Evolutionary conservation across 2,329 filamentous ascomycete genomes (phyloP).

Genomic region (Pezicula radicicola): DNA sequence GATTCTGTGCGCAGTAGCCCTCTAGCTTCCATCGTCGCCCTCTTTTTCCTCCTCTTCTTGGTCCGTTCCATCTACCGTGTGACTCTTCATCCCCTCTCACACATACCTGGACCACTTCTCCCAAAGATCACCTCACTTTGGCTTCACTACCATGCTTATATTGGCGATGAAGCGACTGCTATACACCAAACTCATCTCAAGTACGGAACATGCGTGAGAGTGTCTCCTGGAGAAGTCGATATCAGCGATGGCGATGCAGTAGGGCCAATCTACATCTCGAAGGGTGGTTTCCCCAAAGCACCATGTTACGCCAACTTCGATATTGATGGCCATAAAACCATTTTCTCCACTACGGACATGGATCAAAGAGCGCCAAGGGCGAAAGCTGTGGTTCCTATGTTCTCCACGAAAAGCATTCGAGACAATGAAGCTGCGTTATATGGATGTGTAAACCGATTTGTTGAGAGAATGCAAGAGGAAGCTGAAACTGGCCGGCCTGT

Average conservation of each 20-base stretch:
- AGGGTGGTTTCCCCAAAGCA: constrained; percentile 51
- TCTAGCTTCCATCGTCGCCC: constrained; percentile 4
- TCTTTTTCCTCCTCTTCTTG: constrained; percentile 12
- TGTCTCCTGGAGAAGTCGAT: constrained; percentile 31
- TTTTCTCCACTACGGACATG: constrained; percentile 46
- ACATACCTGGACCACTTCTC: constrained; percentile 34
- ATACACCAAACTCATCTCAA: constrained; percentile 22
- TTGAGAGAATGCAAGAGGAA: constrained; percentile 36
- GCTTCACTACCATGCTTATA: constrained; percentile 33
- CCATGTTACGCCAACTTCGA: constrained; percentile 52
- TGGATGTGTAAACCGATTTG: constrained; percentile 38
- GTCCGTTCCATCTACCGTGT: constrained; percentile 28
- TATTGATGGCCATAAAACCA: constrained; percentile 50
- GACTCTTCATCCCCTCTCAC: constrained; percentile 34
- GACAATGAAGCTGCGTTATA: constrained; percentile 35
- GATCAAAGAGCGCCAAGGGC: constrained; percentile 39
- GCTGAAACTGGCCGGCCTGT: constrained; percentile 29
- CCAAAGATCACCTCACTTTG: constrained; percentile 29
- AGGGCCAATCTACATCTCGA: constrained; percentile 45
- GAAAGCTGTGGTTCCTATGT: constrained; percentile 47
- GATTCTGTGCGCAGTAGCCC: background rate
- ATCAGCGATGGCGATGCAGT: constrained; percentile 29
- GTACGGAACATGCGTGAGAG: constrained; percentile 30
- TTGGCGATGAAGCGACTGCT: constrained; percentile 28
- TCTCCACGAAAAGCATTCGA: constrained; percentile 43